These are phyloP conservation scores for Carallia brachiata DNA, from an alignment of 345 rosid species.

Conservation along the genomic window DNA sequence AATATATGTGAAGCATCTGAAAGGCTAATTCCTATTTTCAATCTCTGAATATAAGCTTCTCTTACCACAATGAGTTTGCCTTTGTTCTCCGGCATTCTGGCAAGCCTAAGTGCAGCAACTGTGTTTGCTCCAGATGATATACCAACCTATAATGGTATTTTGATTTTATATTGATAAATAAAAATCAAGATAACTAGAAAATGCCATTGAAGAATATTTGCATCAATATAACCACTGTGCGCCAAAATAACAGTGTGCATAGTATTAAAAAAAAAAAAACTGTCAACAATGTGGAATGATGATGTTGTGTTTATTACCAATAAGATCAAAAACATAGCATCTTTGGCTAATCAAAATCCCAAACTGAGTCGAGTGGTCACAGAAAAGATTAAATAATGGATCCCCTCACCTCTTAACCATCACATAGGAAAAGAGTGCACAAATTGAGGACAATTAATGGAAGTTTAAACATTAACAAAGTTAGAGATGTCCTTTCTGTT, in stretches of 20 bases:
- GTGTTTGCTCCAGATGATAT: constrained; percentile 96
- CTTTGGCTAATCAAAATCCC: not conserved
- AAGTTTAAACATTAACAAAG: too few species aligned
- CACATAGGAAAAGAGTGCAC: not conserved
- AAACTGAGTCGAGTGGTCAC: not conserved
- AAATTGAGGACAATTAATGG: not conserved
- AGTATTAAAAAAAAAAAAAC: too few species aligned
- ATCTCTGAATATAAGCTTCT: not conserved
- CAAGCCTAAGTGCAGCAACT: constrained; percentile 77
- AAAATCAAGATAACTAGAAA: not conserved
- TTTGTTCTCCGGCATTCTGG: constrained; percentile 83
- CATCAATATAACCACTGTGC: too few species aligned
- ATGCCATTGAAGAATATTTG: not conserved
- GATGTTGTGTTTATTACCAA: too few species aligned
- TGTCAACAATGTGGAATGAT: too few species aligned
- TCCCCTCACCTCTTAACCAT: not conserved
- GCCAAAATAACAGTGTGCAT: too few species aligned
- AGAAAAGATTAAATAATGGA: not conserved
- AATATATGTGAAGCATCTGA: not conserved
- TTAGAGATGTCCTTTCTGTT: not conserved
- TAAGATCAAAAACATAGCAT: too few species aligned
- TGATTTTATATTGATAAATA: not conserved
- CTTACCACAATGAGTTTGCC: constrained; percentile 97
- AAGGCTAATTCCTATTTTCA: not conserved
- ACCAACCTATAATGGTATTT: constrained; percentile 57